Evolutionary conservation across 495 filamentous ascomycete genomes (phyloP).

Genomic region (Aspergillus panamensis): DNA sequence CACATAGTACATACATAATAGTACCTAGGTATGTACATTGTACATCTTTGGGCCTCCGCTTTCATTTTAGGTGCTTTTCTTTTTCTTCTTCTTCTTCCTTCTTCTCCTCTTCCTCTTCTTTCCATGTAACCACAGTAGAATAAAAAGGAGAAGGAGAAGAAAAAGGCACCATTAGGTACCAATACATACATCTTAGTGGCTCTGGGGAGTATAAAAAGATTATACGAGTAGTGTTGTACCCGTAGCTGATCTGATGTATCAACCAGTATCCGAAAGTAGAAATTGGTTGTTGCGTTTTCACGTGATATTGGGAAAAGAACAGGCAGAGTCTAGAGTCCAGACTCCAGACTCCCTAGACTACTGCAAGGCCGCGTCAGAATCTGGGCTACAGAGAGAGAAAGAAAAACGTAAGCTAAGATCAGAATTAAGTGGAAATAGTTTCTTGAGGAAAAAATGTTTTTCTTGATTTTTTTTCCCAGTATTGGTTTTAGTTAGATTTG

Average conservation of each 20-base stretch:
- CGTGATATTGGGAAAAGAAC: too few species aligned
- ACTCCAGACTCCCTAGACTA: too few species aligned
- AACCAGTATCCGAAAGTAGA: neutral
- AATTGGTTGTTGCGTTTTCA: too few species aligned
- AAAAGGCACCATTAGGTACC: neutral
- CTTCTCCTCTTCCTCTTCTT: too few species aligned
- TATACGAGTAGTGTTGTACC: neutral
- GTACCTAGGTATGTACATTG: too few species aligned
- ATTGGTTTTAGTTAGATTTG: conserved; percentile 14
- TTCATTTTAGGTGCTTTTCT: too few species aligned
- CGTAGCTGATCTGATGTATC: neutral
- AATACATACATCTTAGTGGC: neutral
- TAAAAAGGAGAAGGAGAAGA: neutral
- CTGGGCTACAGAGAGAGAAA: neutral
- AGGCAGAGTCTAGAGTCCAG: too few species aligned
- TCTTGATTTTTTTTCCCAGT: conserved; percentile 12
- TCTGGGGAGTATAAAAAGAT: neutral
- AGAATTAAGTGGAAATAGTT: conserved; percentile 1
- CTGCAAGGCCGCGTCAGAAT: too few species aligned
- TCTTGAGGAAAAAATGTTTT: neutral
- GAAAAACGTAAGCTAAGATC: conserved; percentile 2
- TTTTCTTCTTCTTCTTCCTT: too few species aligned
- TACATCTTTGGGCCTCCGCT: too few species aligned
- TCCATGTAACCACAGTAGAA: neutral
- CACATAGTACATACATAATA: too few species aligned